A percentile compares a stretch with the other conserved stretches of the same genome.
Conservation (phyloP, 2,329 filamentous ascomycete species). For the Lachnellula subtilissima region DNA sequence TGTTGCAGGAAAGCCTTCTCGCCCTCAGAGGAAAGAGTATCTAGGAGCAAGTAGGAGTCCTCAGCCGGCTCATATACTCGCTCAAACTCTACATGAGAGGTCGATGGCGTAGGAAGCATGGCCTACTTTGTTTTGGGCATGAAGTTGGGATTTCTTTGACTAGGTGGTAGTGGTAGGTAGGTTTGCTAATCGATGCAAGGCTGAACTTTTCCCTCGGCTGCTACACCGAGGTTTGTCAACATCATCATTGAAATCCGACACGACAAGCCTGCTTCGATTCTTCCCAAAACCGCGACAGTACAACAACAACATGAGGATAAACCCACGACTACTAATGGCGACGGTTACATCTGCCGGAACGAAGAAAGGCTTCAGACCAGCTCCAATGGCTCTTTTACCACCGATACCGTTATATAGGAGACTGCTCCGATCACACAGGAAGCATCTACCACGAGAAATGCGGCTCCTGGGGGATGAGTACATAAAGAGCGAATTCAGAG, state of each 20-base stretch:
- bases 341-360: constrained; percentile 21
- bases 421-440: constrained; percentile 79
- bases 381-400: constrained; percentile 29
- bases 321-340: constrained; percentile 23
- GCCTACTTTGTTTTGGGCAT: neutral
- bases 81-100: constrained; percentile 83
- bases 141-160: neutral
- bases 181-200: constrained; percentile 11
- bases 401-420: constrained; percentile 80
- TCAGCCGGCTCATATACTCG: constrained; percentile 93
- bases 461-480: constrained; percentile 87
- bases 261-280: neutral
- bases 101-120: constrained; percentile 93
- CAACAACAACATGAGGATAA: constrained; percentile 20
- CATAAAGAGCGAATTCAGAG: constrained; percentile 85
- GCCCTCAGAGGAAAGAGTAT: constrained; percentile 68
- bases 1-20: constrained; percentile 27
- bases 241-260: neutral
- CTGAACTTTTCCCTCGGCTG: constrained; percentile 11
- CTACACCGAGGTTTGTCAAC: constrained; percentile 3
- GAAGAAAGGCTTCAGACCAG: constrained; percentile 19
- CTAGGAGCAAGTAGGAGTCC: constrained; percentile 90
- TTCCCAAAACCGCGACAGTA: neutral
- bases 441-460: constrained; percentile 67
- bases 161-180: neutral